These are phyloP conservation scores for Diaporthe helianthi DNA, from an alignment of 2,329 filamentous ascomycete genomes.

Conservation along the genomic window DNA sequence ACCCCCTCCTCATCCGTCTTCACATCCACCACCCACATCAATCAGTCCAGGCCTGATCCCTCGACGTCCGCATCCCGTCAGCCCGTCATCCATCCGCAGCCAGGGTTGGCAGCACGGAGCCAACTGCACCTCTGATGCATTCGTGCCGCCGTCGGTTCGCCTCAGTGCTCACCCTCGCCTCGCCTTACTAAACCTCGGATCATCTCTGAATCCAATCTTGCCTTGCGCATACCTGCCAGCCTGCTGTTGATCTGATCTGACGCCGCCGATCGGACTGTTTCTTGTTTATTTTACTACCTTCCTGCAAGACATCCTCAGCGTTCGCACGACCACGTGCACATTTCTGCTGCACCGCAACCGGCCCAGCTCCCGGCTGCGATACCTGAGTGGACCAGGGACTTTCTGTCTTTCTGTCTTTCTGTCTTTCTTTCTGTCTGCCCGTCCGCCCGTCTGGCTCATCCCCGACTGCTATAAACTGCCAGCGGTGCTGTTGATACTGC, in stretches of 20 bases:
- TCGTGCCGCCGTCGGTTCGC: constrained; percentile 10
- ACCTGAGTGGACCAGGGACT: background rate
- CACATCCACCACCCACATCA: background rate
- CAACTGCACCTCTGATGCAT: constrained; percentile 8
- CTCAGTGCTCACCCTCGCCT: constrained; percentile 19
- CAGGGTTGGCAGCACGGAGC: constrained; percentile 17
- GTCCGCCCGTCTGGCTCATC: background rate
- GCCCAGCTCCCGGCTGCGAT: background rate
- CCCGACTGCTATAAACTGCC: background rate
- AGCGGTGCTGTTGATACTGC: constrained; percentile 5
- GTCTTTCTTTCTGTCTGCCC: background rate
- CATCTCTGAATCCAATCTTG: constrained; percentile 29
- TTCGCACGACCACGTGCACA: constrained; percentile 15
- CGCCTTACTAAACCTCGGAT: background rate
- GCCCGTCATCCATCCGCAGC: constrained; percentile 18
- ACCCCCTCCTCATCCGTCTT: background rate
- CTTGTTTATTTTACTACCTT: background rate
- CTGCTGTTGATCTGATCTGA: constrained; percentile 23
- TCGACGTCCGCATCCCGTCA: constrained; percentile 8
- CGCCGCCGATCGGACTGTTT: constrained; percentile 19
- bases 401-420: background rate
- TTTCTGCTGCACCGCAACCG: background rate
- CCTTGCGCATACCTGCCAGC: constrained; percentile 22
- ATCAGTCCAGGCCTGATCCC: constrained; percentile 24
- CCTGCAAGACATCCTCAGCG: constrained; percentile 27